Percentiles rank a stretch among this genome's conserved stretches.
These are phyloP conservation scores for Populus deltoides DNA, from an alignment of 345 rosid species.

Conservation along the genomic window DNA sequence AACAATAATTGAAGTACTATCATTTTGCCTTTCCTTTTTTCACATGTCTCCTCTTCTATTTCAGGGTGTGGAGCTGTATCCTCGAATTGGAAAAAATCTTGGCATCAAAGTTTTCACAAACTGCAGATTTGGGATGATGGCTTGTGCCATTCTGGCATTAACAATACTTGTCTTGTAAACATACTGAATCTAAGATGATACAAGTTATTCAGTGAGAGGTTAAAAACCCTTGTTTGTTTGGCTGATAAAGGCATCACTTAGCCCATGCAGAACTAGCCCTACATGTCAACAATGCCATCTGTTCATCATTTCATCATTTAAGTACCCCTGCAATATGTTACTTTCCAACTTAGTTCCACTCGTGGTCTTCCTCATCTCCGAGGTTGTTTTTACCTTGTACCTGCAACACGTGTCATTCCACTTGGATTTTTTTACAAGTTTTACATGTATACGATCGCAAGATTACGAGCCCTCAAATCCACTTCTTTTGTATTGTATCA, in stretches of 20 bases:
- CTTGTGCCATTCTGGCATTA: constrained; percentile 96
- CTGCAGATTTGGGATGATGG: constrained; percentile 98
- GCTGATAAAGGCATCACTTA: no score
- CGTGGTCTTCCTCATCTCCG: neutral
- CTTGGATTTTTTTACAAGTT: neutral
- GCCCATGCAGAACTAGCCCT: no score
- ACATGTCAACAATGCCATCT: no score
- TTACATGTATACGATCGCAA: neutral
- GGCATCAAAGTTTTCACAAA: constrained; percentile 96
- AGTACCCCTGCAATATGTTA: no score
- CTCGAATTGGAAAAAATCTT: constrained; percentile 90
- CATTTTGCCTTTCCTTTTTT: neutral
- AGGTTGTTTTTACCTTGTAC: no score
- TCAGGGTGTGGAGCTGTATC: constrained; percentile 97
- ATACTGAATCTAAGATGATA: no score
- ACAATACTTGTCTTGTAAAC: no score
- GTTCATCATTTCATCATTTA: no score
- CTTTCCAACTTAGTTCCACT: no score
- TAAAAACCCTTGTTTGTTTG: no score
- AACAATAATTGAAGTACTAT: neutral
- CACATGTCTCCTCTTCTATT: constrained; percentile 23
- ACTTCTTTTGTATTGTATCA: constrained; percentile 31
- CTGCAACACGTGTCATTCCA: neutral
- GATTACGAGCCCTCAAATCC: neutral
- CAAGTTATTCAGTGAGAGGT: no score